Base-by-base conservation (phyloP, 2,329 filamentous ascomycete species). In the Hypoxylon sp. region DNA sequence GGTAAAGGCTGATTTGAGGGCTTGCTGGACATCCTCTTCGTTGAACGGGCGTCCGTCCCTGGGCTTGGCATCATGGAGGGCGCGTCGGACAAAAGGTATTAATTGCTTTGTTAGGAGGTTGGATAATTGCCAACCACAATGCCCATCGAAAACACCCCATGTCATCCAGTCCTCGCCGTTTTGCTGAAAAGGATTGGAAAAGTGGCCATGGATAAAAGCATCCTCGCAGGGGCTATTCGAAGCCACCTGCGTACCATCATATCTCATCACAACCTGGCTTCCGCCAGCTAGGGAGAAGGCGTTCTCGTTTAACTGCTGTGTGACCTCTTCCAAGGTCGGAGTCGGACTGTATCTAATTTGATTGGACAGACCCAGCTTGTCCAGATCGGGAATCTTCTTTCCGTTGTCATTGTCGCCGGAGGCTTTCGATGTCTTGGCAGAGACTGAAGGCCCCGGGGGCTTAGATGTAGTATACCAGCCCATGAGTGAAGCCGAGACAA, bases 1-100 rank as follows among this genome's bases (percentile, higher is more conserved):
- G 0, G 65, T 56, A 45, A 77, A 78, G 1, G 71, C 69, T 3
- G 67, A 64, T 38, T 69, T 72, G 53, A 78, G 66, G 2, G 70
- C 67, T 8, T 59, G 41, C 7, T 72, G 63, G 8, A 73, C 62
- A 2, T 60, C 55, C n/a, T 64, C 53, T 5, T 67, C 61, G 25
- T 56, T 35, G 6, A 58, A 44, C 5, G 15, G 37, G n/a, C 31
- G 3, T 19, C 40, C 50, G 11, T 60, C 44, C n/a, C 54, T 26
- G 12, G 54, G 41, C 35, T 57, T 53, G n/a, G 45, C 51, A 9
- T 60, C 46, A 2, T 17, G 38, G 3, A 69, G 61, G 7, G 63
- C 57, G n/a, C 59, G 57, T 12, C 64, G 64, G 3, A 71, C 68
- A 32, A 54, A 64, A 1, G 65, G 65, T 31, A 71, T 53, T 0